Evolutionary conservation across 306 rosid genomes (phyloP), one percentile per base, ranked within the genome.

Genomic region (Dryas octopetala): DNA sequence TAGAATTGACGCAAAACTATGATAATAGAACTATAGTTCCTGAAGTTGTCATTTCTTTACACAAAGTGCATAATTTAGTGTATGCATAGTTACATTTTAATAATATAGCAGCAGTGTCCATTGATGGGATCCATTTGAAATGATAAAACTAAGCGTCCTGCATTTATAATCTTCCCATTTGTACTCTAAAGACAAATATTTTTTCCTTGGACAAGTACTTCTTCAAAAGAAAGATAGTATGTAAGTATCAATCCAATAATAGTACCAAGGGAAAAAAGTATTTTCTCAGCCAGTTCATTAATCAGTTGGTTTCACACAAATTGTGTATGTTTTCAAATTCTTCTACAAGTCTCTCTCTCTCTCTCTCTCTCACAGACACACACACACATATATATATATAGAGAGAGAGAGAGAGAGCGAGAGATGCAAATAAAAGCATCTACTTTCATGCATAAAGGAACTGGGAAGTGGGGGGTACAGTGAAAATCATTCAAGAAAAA

Each of bases 1-100:
- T 38, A 26, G 61, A 82, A 40, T 12, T 60, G n/a, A 63, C 38
- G 62, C 38, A 69, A 68, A 67, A 68, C 68, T 7, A 16, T 41
- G 19, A 19, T 43, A 49, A 38, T 71, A 43, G 74, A 46, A 79
- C 55, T 23, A 62, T 7, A 41, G 45, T 48, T 55, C 63, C 19
- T 48, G 47, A n/a, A 52, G 11, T 11, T 26, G n/a, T 44, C 72
- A 41, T 23, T 52, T 55, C 28, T 15, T 54, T 7, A 32, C 43
- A 15, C 17, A 13, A 45, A 26, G 55, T 43, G 28, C 5, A 32
- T n/a, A 54, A 7, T 62, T 67, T 12, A 46, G 69, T 11, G 44
- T 19, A 75, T 23, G 45, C 38, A 51, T 6, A 62, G 26, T 62
- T 48, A 40, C 26, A 38, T 26, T 71, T 68, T 7, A 59, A 63